Conservation (phyloP, 805 yeast species). For the Candida nonsorbophila region DNA sequence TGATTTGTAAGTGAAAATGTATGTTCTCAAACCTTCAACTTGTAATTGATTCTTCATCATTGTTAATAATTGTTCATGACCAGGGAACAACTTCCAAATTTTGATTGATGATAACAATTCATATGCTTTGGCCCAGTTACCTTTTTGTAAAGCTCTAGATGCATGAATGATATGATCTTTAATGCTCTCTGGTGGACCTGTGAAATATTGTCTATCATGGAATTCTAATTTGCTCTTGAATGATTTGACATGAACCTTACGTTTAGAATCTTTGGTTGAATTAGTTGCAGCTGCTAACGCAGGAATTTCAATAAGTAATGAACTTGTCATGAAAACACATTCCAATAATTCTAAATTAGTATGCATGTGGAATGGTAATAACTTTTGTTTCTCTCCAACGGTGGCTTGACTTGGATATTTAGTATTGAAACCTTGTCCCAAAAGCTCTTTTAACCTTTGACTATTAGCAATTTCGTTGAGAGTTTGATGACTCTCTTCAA, state of each 20-base stretch:
- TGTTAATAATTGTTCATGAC: slow-evolving; percentile 58
- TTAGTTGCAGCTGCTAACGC: slow-evolving; percentile 69
- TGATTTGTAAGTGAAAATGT: slow-evolving; percentile 75
- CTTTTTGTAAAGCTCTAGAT: slow-evolving; percentile 79
- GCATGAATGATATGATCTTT: slow-evolving; percentile 92
- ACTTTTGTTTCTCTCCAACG: slow-evolving; percentile 66
- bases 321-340: slow-evolving; percentile 86
- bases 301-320: slow-evolving; percentile 88
- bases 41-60: slow-evolving; percentile 78
- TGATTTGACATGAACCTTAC: slow-evolving; percentile 61
- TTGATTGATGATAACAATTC: slow-evolving; percentile 69
- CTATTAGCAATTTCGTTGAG: slow-evolving; percentile 85
- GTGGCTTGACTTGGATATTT: slow-evolving; percentile 57
- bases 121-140: slow-evolving; percentile 82
- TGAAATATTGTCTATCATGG: slow-evolving; percentile 90
- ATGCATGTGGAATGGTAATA: slow-evolving; percentile 97
- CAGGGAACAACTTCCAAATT: slow-evolving; percentile 80
- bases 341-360: slow-evolving; percentile 93
- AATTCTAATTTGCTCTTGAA: slow-evolving; percentile 88
- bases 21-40: slow-evolving; percentile 89
- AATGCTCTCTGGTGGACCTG: slow-evolving; percentile 96
- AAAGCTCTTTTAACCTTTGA: slow-evolving; percentile 80
- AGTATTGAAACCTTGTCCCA: slow-evolving; percentile 81
- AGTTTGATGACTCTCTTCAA: slow-evolving; percentile 80
- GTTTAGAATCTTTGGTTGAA: slow-evolving; percentile 58